Conservation (phyloP, 2,329 filamentous ascomycete genomes). For the Aspergillus sp. region DNA sequence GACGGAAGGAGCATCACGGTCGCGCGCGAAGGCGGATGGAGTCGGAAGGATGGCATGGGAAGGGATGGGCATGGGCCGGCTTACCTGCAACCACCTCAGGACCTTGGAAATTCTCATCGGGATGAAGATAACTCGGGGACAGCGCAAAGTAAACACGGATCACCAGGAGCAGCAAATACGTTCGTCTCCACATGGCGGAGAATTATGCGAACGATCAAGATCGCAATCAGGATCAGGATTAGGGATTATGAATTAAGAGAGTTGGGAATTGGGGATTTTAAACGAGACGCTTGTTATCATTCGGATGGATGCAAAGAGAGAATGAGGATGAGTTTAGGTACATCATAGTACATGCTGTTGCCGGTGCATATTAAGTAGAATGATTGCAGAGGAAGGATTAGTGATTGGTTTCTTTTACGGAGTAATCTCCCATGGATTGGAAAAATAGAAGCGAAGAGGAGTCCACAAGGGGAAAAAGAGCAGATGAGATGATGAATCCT, state of each 20-base stretch:
- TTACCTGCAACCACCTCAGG: conserved; percentile 95
- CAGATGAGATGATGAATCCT: background rate
- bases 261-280: background rate
- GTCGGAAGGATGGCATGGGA: background rate
- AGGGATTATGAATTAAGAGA: background rate
- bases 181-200: conserved; percentile 79
- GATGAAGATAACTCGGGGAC: conserved; percentile 93
- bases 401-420: too few species aligned
- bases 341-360: conserved; percentile 3
- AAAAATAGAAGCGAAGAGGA: background rate
- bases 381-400: too few species aligned
- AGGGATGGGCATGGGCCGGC: conserved; percentile 29
- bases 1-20: background rate
- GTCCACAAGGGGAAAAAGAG: background rate
- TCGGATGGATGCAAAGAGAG: background rate
- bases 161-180: conserved; percentile 79
- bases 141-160: conserved; percentile 92
- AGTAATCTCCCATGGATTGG: background rate
- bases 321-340: background rate
- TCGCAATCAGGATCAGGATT: conserved; percentile 4
- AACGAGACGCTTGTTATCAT: background rate
- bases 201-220: background rate
- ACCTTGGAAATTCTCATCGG: conserved; percentile 98
- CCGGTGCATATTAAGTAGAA: background rate
- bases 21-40: conserved; percentile 2